Base-by-base conservation (phyloP, 306 rosid species). In the Begonia masoniana region DNA sequence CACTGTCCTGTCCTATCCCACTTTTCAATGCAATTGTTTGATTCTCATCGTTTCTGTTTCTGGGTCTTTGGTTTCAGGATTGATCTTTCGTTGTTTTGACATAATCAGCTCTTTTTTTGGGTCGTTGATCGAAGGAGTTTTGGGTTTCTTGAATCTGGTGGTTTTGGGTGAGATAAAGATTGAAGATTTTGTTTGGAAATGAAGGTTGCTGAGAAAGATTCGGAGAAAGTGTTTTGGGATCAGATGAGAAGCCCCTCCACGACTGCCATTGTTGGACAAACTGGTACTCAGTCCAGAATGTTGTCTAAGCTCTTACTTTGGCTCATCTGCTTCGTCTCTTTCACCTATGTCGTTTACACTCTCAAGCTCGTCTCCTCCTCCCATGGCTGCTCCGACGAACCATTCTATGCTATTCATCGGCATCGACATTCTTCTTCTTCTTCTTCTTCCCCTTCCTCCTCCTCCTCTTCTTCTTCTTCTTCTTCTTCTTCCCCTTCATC, bases 331-430 rank as follows among this genome's bases (percentile, higher is more conserved):
- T 63, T 80, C 54, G 77, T 86, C 47, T 83, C 84, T 3, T 52
- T 86, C 55, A 77, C 83, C 15, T 92, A 86, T 65, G 54, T 82
- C 49, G 62, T 77, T 24, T 86, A 86, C 78, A 83, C 87, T 7
- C 72, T 83, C 41, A 82, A 82, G 65, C 82, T 92, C 12, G 74
- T 83, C 26, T 73, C 92, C 15, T 52, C 80, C 39, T 60, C 94
- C 12, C 79, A 52, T 63, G 41, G 68, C 42, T 86, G 99, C 74
- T 61, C 43, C 24, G 67, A 75, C 39, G 66, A 58, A 4, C 74
- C 87, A 1, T 65, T 79, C 56, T 56, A 74, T 50, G 41, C 48
- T 26, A 10, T 52, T 15, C 66, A 57, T 36, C 24, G 66, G 49
- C 39, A 60, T 19, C 69, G 55, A 50, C 49, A 62, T 53, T 51